phyloP scores from a whole-genome alignment of 495 filamentous ascomycete species.

The Penicillium steckii region DNA sequence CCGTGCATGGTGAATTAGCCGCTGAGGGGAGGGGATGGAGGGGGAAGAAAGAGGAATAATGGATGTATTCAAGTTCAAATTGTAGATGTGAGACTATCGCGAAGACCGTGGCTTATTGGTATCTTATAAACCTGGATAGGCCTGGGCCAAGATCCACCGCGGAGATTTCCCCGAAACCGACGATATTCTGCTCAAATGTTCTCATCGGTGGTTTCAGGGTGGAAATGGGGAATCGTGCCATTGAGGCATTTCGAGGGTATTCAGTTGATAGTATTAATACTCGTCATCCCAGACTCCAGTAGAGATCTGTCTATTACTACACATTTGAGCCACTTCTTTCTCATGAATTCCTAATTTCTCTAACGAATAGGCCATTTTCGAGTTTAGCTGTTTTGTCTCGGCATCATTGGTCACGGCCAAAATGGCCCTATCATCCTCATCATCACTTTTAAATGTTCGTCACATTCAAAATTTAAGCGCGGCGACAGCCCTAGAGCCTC shows the following conservation, averaged over 20 bases:
- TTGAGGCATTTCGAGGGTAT: not conserved
- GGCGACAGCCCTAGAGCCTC: slow-evolving; percentile 42
- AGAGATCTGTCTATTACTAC: no score
- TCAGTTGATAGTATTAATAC: no score
- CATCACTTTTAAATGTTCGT: slow-evolving; percentile 5
- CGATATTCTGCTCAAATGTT: slow-evolving; percentile 20
- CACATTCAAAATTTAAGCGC: slow-evolving; percentile 41
- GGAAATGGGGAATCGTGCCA: slow-evolving; percentile 1
- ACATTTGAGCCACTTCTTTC: no score
- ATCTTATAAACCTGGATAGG: no score
- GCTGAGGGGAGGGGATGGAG: not conserved
- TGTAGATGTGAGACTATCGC: not conserved
- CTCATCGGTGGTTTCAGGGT: slow-evolving; percentile 3
- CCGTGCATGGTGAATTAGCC: slow-evolving; percentile 6
- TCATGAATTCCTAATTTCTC: not conserved
- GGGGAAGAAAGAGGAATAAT: not conserved
- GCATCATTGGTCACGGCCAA: not conserved
- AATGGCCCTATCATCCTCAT: not conserved
- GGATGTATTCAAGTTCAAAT: not conserved
- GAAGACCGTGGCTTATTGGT: slow-evolving; percentile 10
- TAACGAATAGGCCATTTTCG: not conserved
- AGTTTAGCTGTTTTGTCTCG: not conserved
- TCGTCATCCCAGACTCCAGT: no score
- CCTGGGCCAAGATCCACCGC: no score
- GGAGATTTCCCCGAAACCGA: not conserved